Conservation (phyloP, 805 yeast species). For the Metschnikowia colocasiae region DNA sequence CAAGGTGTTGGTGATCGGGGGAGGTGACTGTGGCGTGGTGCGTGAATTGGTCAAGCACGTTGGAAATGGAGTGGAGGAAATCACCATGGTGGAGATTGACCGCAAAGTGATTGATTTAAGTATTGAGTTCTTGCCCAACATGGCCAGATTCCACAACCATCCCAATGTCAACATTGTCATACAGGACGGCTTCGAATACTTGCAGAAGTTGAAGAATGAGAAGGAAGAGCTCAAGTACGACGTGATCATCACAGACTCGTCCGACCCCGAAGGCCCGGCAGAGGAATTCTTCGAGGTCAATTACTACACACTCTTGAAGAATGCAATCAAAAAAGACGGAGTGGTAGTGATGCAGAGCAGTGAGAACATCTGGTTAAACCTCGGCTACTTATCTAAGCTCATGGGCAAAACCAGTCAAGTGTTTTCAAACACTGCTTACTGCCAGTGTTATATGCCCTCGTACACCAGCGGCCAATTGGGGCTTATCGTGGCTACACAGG, state of each 20-base stretch:
- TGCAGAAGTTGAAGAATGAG: conserved; percentile 34
- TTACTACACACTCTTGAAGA: conserved; percentile 65
- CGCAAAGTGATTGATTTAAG: conserved; percentile 72
- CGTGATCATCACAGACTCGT: conserved; percentile 85
- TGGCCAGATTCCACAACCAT: conserved; percentile 65
- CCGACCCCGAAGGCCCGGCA: conserved; percentile 96
- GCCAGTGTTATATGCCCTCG: conserved; percentile 81
- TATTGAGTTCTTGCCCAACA: conserved; percentile 67
- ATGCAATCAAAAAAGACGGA: conserved; percentile 59
- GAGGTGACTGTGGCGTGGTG: conserved; percentile 94
- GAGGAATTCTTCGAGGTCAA: conserved; percentile 77
- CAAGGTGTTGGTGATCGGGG: conserved; percentile 83
- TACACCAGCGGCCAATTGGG: conserved; percentile 90
- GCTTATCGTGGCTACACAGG: conserved; percentile 65
- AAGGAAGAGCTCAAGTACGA: conserved; percentile 55
- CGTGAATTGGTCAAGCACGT: conserved; percentile 80
- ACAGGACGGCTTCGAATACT: conserved; percentile 80
- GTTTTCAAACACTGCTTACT: conserved; percentile 59
- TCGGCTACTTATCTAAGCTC: conserved; percentile 48
- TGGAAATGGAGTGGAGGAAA: conserved; percentile 45
- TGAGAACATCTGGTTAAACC: conserved; percentile 74
- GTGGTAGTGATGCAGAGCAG: conserved; percentile 77
- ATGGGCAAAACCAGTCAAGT: conserved; percentile 48
- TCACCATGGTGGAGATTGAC: conserved; percentile 86
- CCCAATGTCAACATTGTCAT: conserved; percentile 63